phyloP scores from a whole-genome alignment of 495 filamentous ascomycete species.

The Daldinia childiae region DNA sequence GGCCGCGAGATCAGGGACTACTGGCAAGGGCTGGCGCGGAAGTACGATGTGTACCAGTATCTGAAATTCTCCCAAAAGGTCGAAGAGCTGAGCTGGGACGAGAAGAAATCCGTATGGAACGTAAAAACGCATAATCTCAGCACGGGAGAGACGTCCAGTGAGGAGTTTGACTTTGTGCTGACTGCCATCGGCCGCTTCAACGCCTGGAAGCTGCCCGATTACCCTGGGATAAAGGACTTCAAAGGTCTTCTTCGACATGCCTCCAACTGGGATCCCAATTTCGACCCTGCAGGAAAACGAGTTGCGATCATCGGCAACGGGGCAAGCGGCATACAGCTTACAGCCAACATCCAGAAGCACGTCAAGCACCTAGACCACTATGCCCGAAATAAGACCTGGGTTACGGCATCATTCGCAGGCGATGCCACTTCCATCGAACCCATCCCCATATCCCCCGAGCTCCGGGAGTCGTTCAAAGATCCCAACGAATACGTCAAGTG shows the following conservation, averaged over 20 bases:
- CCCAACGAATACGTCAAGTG: slow-evolving; percentile 54
- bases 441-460: slow-evolving; percentile 61
- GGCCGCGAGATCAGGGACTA: slow-evolving; percentile 73
- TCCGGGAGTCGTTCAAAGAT: slow-evolving; percentile 55
- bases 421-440: slow-evolving; percentile 55
- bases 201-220: slow-evolving; percentile 64
- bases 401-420: slow-evolving; percentile 62
- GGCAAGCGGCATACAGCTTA: slow-evolving; percentile 66
- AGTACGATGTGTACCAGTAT: slow-evolving; percentile 69
- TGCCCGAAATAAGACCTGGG: slow-evolving; percentile 73
- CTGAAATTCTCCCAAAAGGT: slow-evolving; percentile 61
- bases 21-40: slow-evolving; percentile 66
- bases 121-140: slow-evolving; percentile 49
- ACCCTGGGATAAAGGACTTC: slow-evolving; percentile 64
- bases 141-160: slow-evolving; percentile 48
- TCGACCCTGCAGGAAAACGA: slow-evolving; percentile 60
- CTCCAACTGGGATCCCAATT: slow-evolving; percentile 60
- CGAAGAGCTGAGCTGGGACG: slow-evolving; percentile 63
- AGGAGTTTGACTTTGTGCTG: slow-evolving; percentile 61
- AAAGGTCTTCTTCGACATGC: slow-evolving; percentile 64
- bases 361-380: slow-evolving; percentile 69
- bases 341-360: slow-evolving; percentile 63
- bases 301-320: slow-evolving; percentile 69
- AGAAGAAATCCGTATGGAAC: slow-evolving; percentile 61
- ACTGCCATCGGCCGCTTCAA: slow-evolving; percentile 66